Conservation (phyloP, 78 protist species). For the Dictyostelium capitatum region DNA sequence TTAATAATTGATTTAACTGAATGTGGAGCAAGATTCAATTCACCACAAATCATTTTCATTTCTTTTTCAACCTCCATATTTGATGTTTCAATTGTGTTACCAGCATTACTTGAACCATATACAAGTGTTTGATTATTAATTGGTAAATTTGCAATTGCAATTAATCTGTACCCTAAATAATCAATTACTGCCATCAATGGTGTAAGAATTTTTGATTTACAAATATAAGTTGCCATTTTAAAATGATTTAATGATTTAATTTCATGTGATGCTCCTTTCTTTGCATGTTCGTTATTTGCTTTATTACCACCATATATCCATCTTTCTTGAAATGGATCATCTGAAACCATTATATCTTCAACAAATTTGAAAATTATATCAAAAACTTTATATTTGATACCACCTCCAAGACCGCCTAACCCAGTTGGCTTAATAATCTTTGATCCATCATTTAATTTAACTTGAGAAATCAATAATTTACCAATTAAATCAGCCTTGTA, state of each 20-base stretch:
- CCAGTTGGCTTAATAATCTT: slow-evolving; percentile 64
- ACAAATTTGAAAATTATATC: slow-evolving; percentile 67
- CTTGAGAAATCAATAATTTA: slow-evolving; percentile 75
- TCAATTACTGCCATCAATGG: slow-evolving; percentile 77
- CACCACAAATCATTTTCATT: slow-evolving; percentile 6
- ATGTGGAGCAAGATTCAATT: slow-evolving; percentile 28
- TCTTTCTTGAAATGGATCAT: background rate
- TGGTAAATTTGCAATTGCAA: slow-evolving; percentile 60
- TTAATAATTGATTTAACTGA: background rate
- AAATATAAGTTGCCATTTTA: background rate
- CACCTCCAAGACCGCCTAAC: slow-evolving; percentile 81
- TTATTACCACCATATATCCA: slow-evolving; percentile 61
- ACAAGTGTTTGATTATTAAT: slow-evolving; percentile 49
- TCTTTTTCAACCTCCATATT: background rate
- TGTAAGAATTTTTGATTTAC: background rate
- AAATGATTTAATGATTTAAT: slow-evolving; percentile 46
- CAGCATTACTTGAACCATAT: slow-evolving; percentile 72
- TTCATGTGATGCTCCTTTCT: slow-evolving; percentile 45
- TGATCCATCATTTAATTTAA: slow-evolving; percentile 24
- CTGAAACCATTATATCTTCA: background rate
- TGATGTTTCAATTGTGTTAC: background rate
- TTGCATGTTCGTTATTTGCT: slow-evolving; percentile 30
- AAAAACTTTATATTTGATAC: slow-evolving; percentile 26
- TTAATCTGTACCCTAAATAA: slow-evolving; percentile 53
- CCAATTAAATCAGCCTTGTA: slow-evolving; percentile 71